phyloP scores from a whole-genome alignment of 495 filamentous ascomycete species.

The Aspergillus conjunctus region DNA sequence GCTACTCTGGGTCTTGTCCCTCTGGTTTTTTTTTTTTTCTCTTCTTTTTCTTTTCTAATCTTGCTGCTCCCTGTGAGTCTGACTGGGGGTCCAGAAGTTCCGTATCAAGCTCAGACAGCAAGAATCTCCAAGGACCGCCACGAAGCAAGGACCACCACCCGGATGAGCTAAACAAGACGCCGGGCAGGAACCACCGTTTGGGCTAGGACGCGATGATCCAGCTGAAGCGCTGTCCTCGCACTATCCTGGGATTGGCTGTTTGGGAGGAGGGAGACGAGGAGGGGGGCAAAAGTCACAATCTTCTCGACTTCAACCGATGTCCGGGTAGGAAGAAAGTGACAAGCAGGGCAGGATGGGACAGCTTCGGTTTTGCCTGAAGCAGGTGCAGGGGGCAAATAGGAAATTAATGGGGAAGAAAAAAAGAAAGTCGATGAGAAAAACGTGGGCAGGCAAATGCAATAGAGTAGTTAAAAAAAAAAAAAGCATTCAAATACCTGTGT shows the following conservation, averaged over 20 bases:
- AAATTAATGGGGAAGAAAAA: conserved; percentile 3
- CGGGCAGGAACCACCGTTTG: conserved; percentile 27
- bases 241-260: conserved; percentile 19
- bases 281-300: neutral
- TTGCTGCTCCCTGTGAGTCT: neutral
- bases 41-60: conserved; percentile 4
- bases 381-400: neutral
- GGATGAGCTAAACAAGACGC: conserved; percentile 27
- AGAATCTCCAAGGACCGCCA: conserved; percentile 27
- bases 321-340: neutral
- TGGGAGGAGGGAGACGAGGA: conserved; percentile 6
- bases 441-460: conserved; percentile 21
- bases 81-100: conserved; percentile 23
- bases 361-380: conserved; percentile 1
- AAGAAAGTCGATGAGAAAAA: conserved; percentile 5
- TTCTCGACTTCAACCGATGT: neutral
- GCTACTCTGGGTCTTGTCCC: conserved; percentile 14
- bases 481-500: conserved; percentile 12
- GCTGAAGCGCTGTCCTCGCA: conserved; percentile 10
- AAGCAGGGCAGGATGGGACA: neutral
- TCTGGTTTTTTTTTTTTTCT: conserved; percentile 9
- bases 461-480: conserved; percentile 10
- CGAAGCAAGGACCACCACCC: conserved; percentile 34
- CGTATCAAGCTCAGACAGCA: conserved; percentile 27
- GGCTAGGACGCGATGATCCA: conserved; percentile 23